Conservation (phyloP, 257 asterid genomes). For the Rauvolfia tetraphylla region DNA sequence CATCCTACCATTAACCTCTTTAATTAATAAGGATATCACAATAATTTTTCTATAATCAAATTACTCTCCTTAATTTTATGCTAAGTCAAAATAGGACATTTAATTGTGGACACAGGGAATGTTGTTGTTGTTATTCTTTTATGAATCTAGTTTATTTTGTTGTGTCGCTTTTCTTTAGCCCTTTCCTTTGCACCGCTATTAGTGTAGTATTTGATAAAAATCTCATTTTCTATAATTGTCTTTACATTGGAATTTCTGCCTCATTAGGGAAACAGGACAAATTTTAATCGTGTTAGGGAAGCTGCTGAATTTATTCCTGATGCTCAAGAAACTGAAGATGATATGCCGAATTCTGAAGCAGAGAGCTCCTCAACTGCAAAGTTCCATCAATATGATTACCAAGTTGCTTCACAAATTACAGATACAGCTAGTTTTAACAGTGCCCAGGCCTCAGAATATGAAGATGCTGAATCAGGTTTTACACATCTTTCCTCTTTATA, state of each 20-base stretch:
- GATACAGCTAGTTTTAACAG: slow-evolving; percentile 67
- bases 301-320: slow-evolving; percentile 39
- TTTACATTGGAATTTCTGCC: slow-evolving; percentile 13
- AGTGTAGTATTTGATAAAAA: neutral
- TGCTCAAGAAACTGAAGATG: slow-evolving; percentile 45
- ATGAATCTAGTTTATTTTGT: neutral
- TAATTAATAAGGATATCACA: no score
- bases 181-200: neutral
- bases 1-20: no score
- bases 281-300: slow-evolving; percentile 52
- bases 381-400: slow-evolving; percentile 52
- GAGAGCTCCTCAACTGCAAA: slow-evolving; percentile 54
- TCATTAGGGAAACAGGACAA: slow-evolving; percentile 68
- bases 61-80: no score
- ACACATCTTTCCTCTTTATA: slow-evolving; percentile 2
- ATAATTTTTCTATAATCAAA: no score
- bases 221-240: neutral
- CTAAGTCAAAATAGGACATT: no score
- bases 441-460: slow-evolving; percentile 69
- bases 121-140: no score
- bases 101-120: no score
- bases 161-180: neutral
- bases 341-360: slow-evolving; percentile 42
- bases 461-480: slow-evolving; percentile 93
- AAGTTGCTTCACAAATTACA: slow-evolving; percentile 60